Evolutionary conservation across 2,329 filamentous ascomycete species (phyloP), one percentile per base, ranked within the genome.

Genomic region (Trichoderma breve): DNA sequence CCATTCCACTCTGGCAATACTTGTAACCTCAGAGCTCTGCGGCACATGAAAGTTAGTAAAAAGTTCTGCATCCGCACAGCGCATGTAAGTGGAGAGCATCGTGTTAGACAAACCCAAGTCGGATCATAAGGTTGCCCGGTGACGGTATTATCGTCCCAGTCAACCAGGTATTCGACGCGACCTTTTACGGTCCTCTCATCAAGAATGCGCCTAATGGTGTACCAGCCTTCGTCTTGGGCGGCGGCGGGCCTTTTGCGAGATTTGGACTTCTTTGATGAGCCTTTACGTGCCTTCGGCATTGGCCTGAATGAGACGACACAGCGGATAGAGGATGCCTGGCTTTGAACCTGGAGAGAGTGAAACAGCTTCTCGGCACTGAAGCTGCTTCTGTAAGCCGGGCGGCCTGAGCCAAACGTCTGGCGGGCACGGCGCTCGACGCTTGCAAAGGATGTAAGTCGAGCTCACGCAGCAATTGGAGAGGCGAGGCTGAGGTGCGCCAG

Each of bases 121-220:
- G 80, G 78, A 32, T 72, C 32, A 72, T 80, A 82, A 15, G 70
- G 30, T 70, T 82, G 73, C 36, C 81, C 80, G 3, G 81, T 81
- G 4, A 72, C 67, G 26, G 65, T 30, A 65, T 81, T 75, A 72
- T 79, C 77, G 67, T 80, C 80, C 82, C 82, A 84, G 70, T 82
- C 79, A 15, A 84, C 79, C 21, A 83, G 73, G 58, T 82, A 84
- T 70, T 82, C 74, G 15, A 77, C 73, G 43, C 72, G 72, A 32
- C 76, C 77, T 6, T 75, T 75, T 47, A 73, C 65, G 12, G 65
- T 43, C 71, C 77, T 78, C 75, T 84, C 81, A 61, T 80, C 76
- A 61, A 84, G 66, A 32, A 84, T 82, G 12, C 73, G 74, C n/a
- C 73, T 77, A 72, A 84, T 81, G 14, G 62, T 73, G 34, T 70